Percentiles rank a stretch among this genome's conserved stretches.
phyloP scores from a whole-genome alignment of 2,329 filamentous ascomycete genomes.

The Alternaria sp. region DNA sequence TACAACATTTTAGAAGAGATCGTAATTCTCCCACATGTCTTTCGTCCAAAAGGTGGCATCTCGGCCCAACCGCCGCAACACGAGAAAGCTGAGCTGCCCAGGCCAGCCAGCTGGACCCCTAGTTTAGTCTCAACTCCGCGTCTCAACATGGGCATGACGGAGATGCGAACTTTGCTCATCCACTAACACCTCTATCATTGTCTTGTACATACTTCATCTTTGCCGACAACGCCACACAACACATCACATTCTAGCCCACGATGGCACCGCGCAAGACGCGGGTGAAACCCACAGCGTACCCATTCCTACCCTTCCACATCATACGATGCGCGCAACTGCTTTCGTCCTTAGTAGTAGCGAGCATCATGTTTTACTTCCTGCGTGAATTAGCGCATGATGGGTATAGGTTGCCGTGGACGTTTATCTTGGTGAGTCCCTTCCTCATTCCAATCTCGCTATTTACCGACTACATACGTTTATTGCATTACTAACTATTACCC shows the following conservation, averaged over 20 bases:
- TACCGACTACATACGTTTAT: not conserved
- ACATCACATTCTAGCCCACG: not conserved
- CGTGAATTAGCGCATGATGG: conserved; percentile 59
- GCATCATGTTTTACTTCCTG: conserved; percentile 63
- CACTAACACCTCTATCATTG: not conserved
- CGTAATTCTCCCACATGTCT: too few species aligned
- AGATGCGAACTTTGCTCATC: not conserved
- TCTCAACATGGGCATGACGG: not conserved
- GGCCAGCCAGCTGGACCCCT: not conserved
- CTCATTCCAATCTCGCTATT: not conserved
- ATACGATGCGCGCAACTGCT: conserved; percentile 51
- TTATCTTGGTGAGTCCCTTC: conserved; percentile 58
- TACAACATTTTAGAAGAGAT: too few species aligned
- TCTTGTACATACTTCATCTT: too few species aligned
- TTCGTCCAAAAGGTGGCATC: not conserved
- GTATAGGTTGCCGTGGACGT: conserved; percentile 64
- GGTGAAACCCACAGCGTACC: conserved; percentile 53
- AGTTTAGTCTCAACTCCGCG: not conserved
- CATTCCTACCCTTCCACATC: conserved; percentile 51
- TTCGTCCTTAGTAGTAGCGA: conserved; percentile 57
- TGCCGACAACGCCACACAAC: too few species aligned
- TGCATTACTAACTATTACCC: not conserved
- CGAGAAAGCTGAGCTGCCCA: not conserved
- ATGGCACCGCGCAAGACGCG: conserved; percentile 28
- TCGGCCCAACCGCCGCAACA: not conserved